phyloP scores from a whole-genome alignment of 1,139 yeast species.

The Saccharomyces hybrid region DNA sequence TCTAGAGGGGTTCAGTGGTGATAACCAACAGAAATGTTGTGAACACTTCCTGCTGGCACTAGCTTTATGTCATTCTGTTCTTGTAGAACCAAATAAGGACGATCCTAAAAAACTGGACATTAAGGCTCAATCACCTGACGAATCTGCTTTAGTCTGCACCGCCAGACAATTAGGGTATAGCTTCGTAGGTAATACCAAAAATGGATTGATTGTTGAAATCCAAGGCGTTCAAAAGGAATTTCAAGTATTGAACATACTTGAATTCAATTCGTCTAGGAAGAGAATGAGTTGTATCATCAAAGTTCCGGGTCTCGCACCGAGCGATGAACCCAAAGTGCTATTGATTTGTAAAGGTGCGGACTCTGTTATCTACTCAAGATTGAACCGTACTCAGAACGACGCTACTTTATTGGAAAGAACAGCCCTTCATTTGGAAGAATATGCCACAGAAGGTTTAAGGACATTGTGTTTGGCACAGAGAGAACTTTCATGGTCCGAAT shows the following conservation, averaged over 20 bases:
- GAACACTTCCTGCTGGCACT: constrained; percentile 80
- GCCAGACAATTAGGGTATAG: constrained; percentile 90
- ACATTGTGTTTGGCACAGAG: constrained; percentile 87
- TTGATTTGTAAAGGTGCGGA: constrained; percentile 93
- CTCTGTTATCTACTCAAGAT: constrained; percentile 74
- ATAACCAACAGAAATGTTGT: constrained; percentile 53
- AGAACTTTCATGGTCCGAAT: constrained; percentile 55
- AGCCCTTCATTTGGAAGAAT: constrained; percentile 82
- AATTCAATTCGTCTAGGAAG: constrained; percentile 87
- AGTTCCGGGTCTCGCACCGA: constrained; percentile 41
- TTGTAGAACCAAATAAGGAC: constrained; percentile 62
- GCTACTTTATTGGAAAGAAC: constrained; percentile 47
- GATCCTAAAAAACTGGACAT: constrained; percentile 53
- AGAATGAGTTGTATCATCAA: constrained; percentile 92
- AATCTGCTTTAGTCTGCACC: constrained; percentile 91
- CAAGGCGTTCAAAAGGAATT: constrained; percentile 69
- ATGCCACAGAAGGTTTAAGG: constrained; percentile 92
- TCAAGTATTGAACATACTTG: constrained; percentile 68
- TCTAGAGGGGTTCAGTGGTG: constrained; percentile 43
- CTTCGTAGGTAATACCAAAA: constrained; percentile 66
- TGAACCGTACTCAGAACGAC: constrained; percentile 34
- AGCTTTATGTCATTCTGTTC: constrained; percentile 87
- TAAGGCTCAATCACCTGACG: constrained; percentile 97
- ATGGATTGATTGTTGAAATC: constrained; percentile 60
- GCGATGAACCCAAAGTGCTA: constrained; percentile 40